Percentiles rank a stretch among this genome's conserved stretches.
Evolutionary conservation across 495 filamentous ascomycete species (phyloP).

Genomic region (Xylaria scruposa): DNA sequence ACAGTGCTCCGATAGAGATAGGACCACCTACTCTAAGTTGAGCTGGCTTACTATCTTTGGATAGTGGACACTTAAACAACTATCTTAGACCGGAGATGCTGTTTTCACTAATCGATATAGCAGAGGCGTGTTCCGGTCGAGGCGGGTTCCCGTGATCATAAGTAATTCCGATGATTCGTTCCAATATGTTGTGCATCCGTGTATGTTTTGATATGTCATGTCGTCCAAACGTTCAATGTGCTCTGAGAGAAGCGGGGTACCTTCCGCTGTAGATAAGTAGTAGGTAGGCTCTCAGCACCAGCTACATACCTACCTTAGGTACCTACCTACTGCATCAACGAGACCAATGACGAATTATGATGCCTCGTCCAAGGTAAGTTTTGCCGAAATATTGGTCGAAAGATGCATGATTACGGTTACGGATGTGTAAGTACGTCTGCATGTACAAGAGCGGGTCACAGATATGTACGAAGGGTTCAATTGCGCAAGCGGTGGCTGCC

Average conservation of each 20-base stretch:
- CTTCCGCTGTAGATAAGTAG: neutral
- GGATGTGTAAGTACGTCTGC: neutral
- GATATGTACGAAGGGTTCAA: too few relatives aligned
- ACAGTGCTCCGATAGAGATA: neutral
- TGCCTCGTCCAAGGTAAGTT: neutral
- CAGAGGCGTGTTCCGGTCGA: neutral
- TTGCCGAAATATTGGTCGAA: neutral
- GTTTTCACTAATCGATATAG: neutral
- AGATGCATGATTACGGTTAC: neutral
- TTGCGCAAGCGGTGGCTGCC: too few relatives aligned
- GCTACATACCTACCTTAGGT: neutral
- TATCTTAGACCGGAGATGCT: neutral
- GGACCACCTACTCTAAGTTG: neutral
- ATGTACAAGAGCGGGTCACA: neutral
- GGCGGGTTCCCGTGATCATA: neutral
- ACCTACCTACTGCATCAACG: neutral
- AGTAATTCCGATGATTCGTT: neutral
- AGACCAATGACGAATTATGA: neutral
- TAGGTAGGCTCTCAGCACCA: neutral
- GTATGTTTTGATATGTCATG: neutral
- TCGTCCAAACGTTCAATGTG: neutral
- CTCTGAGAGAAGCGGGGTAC: neutral
- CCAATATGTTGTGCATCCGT: neutral
- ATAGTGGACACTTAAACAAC: neutral
- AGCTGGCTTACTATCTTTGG: neutral